These are phyloP conservation scores for Leptodontidium sp. DNA, from an alignment of 2,329 filamentous ascomycete genomes.

Conservation along the genomic window DNA sequence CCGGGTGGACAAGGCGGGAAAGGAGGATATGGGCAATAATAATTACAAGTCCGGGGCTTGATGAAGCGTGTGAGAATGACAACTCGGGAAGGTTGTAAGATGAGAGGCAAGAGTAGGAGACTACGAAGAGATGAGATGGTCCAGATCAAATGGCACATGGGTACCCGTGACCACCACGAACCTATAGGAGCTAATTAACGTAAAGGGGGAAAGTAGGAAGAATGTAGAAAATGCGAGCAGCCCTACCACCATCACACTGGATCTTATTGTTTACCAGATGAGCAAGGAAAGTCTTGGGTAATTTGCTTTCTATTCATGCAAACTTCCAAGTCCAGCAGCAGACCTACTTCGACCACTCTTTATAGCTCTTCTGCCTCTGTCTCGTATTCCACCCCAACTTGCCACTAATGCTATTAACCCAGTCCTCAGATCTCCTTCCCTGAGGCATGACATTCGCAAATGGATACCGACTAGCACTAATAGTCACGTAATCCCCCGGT, in stretches of 20 bases:
- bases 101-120: too few relatives aligned
- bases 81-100: too few relatives aligned
- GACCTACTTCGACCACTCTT: conserved; percentile 46
- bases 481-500: conserved; percentile 85
- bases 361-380: conserved; percentile 75
- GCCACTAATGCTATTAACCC: conserved; percentile 81
- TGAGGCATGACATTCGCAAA: conserved; percentile 80
- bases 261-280: background rate
- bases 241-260: background rate
- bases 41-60: too few relatives aligned
- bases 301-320: background rate
- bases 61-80: too few relatives aligned
- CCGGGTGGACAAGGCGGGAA: too few relatives aligned
- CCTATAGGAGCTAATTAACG: too few relatives aligned
- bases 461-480: conserved; percentile 81
- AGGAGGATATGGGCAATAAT: too few relatives aligned
- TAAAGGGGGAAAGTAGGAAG: too few relatives aligned
- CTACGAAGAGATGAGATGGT: too few relatives aligned
- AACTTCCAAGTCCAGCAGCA: background rate
- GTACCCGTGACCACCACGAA: too few relatives aligned
- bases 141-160: too few relatives aligned
- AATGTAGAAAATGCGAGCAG: too few relatives aligned
- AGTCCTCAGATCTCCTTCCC: conserved; percentile 76
- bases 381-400: conserved; percentile 85
- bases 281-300: background rate